Conservation (phyloP, 179 eudicot genomes). For the Silene vulgaris region DNA sequence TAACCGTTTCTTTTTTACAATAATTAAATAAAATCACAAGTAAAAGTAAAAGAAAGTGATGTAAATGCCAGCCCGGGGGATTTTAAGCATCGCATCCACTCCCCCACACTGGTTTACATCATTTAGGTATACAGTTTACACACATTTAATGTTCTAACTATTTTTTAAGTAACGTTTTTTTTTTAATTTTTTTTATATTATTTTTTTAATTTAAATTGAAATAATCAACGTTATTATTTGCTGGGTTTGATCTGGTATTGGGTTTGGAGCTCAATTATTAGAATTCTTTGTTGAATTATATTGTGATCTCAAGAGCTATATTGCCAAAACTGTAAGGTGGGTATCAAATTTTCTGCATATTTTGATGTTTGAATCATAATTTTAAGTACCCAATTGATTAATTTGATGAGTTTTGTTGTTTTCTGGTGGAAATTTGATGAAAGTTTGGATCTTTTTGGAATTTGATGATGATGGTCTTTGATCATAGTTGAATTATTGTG, state of each 20-base stretch:
- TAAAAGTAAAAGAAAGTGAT: conserved; percentile 8
- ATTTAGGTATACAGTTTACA: conserved; percentile 19
- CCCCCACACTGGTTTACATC: conserved; percentile 28
- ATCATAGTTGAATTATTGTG: conserved; percentile 14
- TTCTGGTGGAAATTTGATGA: not conserved
- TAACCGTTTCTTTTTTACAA: conserved; percentile 14
- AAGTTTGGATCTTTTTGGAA: not conserved
- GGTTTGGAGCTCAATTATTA: not conserved
- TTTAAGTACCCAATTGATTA: conserved; percentile 6
- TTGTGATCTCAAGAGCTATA: conserved; percentile 16
- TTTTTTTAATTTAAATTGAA: not conserved
- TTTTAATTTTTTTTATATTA: not conserved
- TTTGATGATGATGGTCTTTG: conserved; percentile 15
- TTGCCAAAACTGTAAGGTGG: conserved; percentile 23
- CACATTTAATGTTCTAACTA: not conserved
- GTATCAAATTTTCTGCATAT: conserved; percentile 12
- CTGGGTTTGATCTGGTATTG: conserved; percentile 13
- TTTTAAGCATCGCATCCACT: conserved; percentile 20
- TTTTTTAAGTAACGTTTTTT: not conserved
- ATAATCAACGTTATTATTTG: conserved; percentile 8
- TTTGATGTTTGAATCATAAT: not conserved
- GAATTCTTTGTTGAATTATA: not conserved
- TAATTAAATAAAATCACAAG: not conserved
- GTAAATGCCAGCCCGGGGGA: conserved; percentile 26
- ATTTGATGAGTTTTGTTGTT: not conserved